phyloP scores from a whole-genome alignment of 345 rosid genomes.

The Citrus unshiu region DNA sequence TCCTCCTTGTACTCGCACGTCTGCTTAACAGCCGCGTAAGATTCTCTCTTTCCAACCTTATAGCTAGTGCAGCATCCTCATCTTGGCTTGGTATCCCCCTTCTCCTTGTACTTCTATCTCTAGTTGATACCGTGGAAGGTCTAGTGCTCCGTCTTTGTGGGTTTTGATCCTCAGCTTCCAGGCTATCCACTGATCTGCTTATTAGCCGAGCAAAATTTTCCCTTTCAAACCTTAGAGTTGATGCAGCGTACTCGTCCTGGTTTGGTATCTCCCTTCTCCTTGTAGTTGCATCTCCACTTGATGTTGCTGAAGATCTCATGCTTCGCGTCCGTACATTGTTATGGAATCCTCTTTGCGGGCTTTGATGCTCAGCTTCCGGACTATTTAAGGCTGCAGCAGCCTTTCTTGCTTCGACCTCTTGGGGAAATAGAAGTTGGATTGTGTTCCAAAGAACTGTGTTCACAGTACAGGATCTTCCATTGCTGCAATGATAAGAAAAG shows the following conservation, averaged over 20 bases:
- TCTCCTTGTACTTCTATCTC: slow-evolving; percentile 11
- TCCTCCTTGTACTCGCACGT: slow-evolving; percentile 20
- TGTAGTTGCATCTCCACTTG: slow-evolving; percentile 4
- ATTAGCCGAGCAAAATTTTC: slow-evolving; percentile 48
- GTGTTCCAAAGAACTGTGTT: slow-evolving; percentile 98
- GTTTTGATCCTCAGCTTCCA: slow-evolving; percentile 11
- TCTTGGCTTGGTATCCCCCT: slow-evolving; percentile 30
- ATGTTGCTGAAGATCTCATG: not conserved
- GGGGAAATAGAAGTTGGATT: slow-evolving; percentile 86
- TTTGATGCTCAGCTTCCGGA: slow-evolving; percentile 22
- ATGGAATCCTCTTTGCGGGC: slow-evolving; percentile 12
- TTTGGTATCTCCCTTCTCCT: slow-evolving; percentile 25
- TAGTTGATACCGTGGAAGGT: not conserved
- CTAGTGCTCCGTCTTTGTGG: slow-evolving; percentile 12
- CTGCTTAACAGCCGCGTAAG: slow-evolving; percentile 38
- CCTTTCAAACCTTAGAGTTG: slow-evolving; percentile 51
- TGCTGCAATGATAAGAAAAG: slow-evolving; percentile 34
- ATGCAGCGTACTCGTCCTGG: slow-evolving; percentile 45
- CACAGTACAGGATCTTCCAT: slow-evolving; percentile 81
- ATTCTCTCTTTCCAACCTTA: slow-evolving; percentile 70
- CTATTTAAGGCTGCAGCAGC: slow-evolving; percentile 30
- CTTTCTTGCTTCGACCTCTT: slow-evolving; percentile 79
- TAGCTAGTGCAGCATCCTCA: slow-evolving; percentile 54
- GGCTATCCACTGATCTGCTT: not conserved
- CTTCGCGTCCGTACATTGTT: slow-evolving; percentile 9